Percentiles rank a stretch among this genome's conserved stretches.
Conservation (phyloP, 192 early-diverging fungal genomes). For the Podila horticola region DNA sequence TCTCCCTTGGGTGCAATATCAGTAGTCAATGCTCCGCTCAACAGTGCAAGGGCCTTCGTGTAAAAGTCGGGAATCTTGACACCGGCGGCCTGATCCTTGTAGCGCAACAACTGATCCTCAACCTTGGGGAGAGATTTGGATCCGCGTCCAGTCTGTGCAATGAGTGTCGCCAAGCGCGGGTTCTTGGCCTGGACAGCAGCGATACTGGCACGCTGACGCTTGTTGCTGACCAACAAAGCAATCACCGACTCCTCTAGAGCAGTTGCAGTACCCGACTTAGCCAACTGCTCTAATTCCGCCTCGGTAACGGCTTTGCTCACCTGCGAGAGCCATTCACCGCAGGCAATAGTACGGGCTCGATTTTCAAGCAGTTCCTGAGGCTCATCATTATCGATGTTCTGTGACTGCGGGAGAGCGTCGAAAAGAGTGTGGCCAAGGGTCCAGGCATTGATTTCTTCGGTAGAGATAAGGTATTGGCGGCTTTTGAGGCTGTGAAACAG, state of each 20-base stretch:
- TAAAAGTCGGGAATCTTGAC: constrained; percentile 50
- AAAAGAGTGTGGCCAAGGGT: constrained; percentile 38
- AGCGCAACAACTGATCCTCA: constrained; percentile 54
- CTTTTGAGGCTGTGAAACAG: constrained; percentile 35
- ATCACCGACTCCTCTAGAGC: constrained; percentile 39
- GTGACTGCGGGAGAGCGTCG: constrained; percentile 22
- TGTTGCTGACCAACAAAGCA: constrained; percentile 62
- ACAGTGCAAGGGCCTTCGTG: constrained; percentile 64
- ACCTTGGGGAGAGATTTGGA: constrained; percentile 50
- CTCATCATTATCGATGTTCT: constrained; percentile 11
- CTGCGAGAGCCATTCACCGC: constrained; percentile 58
- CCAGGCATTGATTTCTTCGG: constrained; percentile 45
- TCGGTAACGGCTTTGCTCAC: constrained; percentile 55
- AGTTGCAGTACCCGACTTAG: constrained; percentile 58
- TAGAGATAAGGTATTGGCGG: constrained; percentile 17
- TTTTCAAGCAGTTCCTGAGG: constrained; percentile 29
- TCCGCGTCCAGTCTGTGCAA: constrained; percentile 80
- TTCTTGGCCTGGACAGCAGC: constrained; percentile 71
- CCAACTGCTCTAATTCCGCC: constrained; percentile 32
- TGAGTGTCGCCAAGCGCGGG: constrained; percentile 78
- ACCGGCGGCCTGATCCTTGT: constrained; percentile 19
- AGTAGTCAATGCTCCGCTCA: constrained; percentile 56
- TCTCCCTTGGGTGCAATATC: constrained; percentile 29
- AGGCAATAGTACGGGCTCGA: constrained; percentile 65
- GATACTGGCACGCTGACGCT: constrained; percentile 69